Evolutionary conservation across 345 rosid genomes (phyloP).

Genomic region (Trapa incisa): DNA sequence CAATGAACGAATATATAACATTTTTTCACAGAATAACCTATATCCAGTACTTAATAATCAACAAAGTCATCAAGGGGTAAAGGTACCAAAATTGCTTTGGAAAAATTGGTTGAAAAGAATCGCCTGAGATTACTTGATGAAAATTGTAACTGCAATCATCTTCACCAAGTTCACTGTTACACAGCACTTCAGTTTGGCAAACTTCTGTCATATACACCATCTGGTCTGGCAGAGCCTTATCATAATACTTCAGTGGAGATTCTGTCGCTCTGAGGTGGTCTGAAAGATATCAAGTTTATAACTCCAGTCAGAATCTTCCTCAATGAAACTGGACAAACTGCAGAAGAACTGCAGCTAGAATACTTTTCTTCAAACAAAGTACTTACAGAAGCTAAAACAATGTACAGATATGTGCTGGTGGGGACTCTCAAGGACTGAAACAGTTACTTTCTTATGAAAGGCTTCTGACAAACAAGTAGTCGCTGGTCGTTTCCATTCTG

Average conservation of each 20-base stretch:
- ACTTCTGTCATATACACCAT: slow-evolving; percentile 8
- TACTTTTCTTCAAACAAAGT: slow-evolving; percentile 5
- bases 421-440: slow-evolving; percentile 13
- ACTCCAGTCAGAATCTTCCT: slow-evolving; percentile 1
- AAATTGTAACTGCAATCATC: slow-evolving; percentile 16
- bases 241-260: slow-evolving; percentile 5
- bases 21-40: background rate
- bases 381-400: slow-evolving; percentile 31
- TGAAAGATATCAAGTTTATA: slow-evolving; percentile 1
- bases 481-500: slow-evolving; percentile 95
- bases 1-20: background rate
- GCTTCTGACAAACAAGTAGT: slow-evolving; percentile 92
- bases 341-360: background rate
- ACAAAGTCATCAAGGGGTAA: background rate
- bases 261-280: slow-evolving; percentile 10
- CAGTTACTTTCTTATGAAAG: slow-evolving; percentile 61
- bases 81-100: background rate
- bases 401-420: slow-evolving; percentile 16
- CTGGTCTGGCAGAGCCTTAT: slow-evolving; percentile 2
- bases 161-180: slow-evolving; percentile 19
- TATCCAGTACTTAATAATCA: background rate
- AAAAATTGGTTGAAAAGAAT: slow-evolving; percentile 35
- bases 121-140: slow-evolving; percentile 26
- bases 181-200: slow-evolving; percentile 19
- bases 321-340: slow-evolving; percentile 1